phyloP scores from a whole-genome alignment of 345 rosid species.

The Excoecaria cochinchinensis region DNA sequence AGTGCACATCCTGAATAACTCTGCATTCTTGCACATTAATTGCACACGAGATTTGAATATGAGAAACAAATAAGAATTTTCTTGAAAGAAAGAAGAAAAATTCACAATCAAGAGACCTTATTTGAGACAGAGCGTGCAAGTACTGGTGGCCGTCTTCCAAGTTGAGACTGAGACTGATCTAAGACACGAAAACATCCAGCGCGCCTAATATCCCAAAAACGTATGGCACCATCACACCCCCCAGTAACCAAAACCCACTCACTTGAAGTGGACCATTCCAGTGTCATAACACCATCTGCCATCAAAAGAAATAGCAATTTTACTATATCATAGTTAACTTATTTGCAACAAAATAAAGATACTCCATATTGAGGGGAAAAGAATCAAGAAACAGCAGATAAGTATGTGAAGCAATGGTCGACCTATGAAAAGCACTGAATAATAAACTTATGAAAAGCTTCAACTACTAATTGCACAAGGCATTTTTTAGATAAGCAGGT shows the following conservation, averaged over 20 bases:
- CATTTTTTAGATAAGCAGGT: not conserved
- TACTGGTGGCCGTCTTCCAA: slow-evolving; percentile 76
- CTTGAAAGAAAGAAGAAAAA: not conserved
- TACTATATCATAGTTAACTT: not conserved
- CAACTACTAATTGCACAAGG: not conserved
- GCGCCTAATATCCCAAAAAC: slow-evolving; percentile 94
- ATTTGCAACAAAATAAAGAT: not conserved
- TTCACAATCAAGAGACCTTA: slow-evolving; percentile 43
- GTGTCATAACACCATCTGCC: slow-evolving; percentile 89
- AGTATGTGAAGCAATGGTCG: not conserved
- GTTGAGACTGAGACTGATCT: slow-evolving; percentile 82
- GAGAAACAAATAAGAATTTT: not conserved
- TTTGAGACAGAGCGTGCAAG: slow-evolving; percentile 40
- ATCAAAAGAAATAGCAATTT: slow-evolving; percentile 26
- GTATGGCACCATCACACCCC: slow-evolving; percentile 96
- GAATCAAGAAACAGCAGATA: not conserved
- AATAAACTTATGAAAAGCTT: not conserved
- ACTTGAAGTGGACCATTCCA: slow-evolving; percentile 92
- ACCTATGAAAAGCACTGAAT: not conserved
- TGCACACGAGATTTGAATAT: not conserved
- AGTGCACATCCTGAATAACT: not conserved
- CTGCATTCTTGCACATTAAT: not conserved
- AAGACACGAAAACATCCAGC: slow-evolving; percentile 90
- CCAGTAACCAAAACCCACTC: slow-evolving; percentile 93
- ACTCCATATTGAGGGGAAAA: not conserved